A percentile compares a stretch with the other conserved stretches of the same genome.
Conservation (phyloP, 805 yeast genomes). For the Metschnikowia gruessii region DNA sequence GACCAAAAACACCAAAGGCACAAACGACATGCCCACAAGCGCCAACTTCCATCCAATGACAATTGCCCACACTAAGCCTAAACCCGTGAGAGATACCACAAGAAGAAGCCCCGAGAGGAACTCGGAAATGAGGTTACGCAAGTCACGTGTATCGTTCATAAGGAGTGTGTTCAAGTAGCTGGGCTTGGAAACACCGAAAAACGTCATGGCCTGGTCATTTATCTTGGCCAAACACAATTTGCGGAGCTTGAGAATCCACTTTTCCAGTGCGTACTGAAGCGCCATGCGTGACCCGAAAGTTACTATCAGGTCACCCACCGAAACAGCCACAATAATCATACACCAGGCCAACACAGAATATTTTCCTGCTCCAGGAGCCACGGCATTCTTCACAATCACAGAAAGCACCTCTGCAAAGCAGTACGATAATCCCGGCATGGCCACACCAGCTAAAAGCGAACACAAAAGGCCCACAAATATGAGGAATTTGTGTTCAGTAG, state of each 20-base stretch:
- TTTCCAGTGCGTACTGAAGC: constrained; percentile 60
- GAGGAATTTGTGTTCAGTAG: constrained; percentile 22
- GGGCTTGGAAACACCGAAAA: constrained; percentile 47
- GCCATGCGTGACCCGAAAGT: constrained; percentile 49
- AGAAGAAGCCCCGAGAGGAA: constrained; percentile 55
- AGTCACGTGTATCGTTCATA: constrained; percentile 79
- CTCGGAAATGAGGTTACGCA: constrained; percentile 61
- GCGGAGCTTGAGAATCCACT: constrained; percentile 60
- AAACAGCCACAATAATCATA: constrained; percentile 67
- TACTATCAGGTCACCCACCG: constrained; percentile 59
- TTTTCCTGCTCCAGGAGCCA: constrained; percentile 28
- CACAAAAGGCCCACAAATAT: constrained; percentile 50
- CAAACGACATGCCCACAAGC: constrained; percentile 72
- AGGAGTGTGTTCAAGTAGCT: constrained; percentile 63
- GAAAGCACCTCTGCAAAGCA: constrained; percentile 67
- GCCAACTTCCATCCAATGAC: constrained; percentile 83
- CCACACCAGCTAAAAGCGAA: constrained; percentile 56
- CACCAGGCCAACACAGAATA: constrained; percentile 38
- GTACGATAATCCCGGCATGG: constrained; percentile 76
- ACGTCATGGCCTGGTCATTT: constrained; percentile 49
- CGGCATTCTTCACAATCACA: constrained; percentile 39
- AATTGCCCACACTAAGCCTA: constrained; percentile 78
- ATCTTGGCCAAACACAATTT: constrained; percentile 46
- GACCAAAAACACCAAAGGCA: constrained; percentile 57
- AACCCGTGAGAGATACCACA: constrained; percentile 48